A percentile compares a stretch with the other conserved stretches of the same genome.
Conservation (phyloP, 371 early-diverging fungal species). For the Choanephora cucurbitarum region DNA sequence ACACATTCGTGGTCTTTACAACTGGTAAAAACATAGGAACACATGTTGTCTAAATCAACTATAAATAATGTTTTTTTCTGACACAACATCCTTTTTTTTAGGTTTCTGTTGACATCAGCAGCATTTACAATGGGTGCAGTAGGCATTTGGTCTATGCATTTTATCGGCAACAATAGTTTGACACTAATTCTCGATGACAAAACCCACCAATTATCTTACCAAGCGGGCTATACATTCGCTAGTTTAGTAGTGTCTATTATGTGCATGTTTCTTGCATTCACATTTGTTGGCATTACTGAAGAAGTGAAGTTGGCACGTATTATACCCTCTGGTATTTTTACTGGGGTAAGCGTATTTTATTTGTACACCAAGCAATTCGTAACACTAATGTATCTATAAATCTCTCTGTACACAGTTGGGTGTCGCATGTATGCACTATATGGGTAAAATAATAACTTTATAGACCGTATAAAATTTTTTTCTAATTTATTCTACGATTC, state of each 20-base stretch:
- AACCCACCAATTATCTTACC: constrained; percentile 38
- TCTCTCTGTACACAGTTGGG: constrained; percentile 28
- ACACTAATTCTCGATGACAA: constrained; percentile 12
- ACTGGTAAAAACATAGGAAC: constrained; percentile 18
- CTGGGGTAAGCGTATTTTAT: constrained; percentile 43
- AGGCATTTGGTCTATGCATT: constrained; percentile 55
- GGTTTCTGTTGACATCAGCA: constrained; percentile 42
- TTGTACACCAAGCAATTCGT: background rate
- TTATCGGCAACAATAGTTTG: constrained; percentile 50
- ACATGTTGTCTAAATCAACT: background rate
- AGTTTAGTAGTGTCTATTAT: constrained; percentile 43
- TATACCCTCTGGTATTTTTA: constrained; percentile 40
- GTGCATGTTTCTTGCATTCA: constrained; percentile 48
- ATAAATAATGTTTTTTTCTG: background rate
- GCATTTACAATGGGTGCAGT: constrained; percentile 48
- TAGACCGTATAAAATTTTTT: background rate
- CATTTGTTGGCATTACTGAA: constrained; percentile 47
- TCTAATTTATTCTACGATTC: background rate
- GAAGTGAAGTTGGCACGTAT: constrained; percentile 38
- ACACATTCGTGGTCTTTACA: constrained; percentile 33
- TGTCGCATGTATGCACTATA: constrained; percentile 47
- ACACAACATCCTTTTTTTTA: constrained; percentile 1
- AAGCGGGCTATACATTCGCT: constrained; percentile 42
- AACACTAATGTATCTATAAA: background rate
- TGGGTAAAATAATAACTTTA: constrained; percentile 38